Percentiles rank a stretch among this genome's conserved stretches.
These are phyloP conservation scores for Jamesozyma gamospora DNA, from an alignment of 805 yeast genomes.

Conservation along the genomic window DNA sequence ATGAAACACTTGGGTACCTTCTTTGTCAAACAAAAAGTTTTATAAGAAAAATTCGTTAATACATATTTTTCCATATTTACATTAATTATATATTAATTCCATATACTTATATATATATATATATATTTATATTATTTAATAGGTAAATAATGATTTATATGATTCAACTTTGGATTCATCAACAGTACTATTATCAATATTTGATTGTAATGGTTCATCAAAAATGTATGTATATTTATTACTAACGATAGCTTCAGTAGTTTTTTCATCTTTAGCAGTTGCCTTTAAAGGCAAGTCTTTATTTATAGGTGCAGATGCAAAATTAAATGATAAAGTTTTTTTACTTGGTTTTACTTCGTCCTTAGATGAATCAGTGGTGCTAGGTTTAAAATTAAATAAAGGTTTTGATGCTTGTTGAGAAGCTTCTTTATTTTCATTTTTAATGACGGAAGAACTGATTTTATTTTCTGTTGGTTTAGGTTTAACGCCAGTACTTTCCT, in stretches of 20 bases:
- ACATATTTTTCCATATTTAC: background rate
- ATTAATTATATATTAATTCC: background rate
- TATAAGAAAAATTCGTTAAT: constrained; percentile 10
- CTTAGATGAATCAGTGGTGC: background rate
- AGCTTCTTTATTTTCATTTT: background rate
- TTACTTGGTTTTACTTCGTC: no score
- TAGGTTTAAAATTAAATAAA: background rate
- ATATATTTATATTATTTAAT: constrained; percentile 7
- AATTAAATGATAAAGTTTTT: no score
- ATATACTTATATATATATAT: background rate
- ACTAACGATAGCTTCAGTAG: background rate
- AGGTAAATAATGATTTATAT: constrained; percentile 15
- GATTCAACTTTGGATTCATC: constrained; percentile 17
- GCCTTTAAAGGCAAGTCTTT: no score
- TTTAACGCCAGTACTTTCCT: background rate
- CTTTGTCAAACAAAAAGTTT: constrained; percentile 64
- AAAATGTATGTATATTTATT: constrained; percentile 9
- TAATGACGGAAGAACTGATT: no score
- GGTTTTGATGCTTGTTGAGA: background rate
- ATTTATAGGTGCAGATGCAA: no score
- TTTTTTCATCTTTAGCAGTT: no score
- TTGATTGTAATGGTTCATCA: constrained; percentile 14
- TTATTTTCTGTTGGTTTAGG: background rate
- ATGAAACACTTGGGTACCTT: constrained; percentile 62
- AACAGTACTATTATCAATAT: constrained; percentile 7